phyloP scores from a whole-genome alignment of 2,329 filamentous ascomycete genomes.

The Cytospora paraplurivora region DNA sequence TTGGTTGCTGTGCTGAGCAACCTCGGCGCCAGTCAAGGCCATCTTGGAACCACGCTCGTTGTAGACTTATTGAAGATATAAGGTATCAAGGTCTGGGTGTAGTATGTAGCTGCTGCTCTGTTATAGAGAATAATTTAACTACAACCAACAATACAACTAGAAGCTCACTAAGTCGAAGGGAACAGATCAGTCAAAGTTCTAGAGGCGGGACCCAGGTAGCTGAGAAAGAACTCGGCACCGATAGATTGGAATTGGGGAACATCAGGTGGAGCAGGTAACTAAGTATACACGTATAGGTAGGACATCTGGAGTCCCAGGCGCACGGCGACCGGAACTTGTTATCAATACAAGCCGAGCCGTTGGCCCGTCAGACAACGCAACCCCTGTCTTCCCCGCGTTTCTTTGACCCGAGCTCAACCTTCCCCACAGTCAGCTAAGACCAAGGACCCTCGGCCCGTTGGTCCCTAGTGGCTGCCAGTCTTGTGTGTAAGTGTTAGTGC shows the following conservation, averaged over 20 bases:
- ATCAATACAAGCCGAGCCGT: constrained; percentile 28
- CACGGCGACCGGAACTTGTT: not conserved
- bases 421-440: constrained; percentile 10
- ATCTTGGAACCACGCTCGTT: constrained; percentile 35
- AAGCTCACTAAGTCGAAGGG: not conserved
- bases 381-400: constrained; percentile 15
- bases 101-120: not conserved
- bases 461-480: too few relatives aligned
- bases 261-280: not conserved
- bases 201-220: constrained; percentile 2
- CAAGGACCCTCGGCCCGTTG: not conserved
- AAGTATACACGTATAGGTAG: not conserved
- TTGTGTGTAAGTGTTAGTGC: too few relatives aligned
- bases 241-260: not conserved
- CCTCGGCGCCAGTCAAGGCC: constrained; percentile 54
- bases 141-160: not conserved
- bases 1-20: constrained; percentile 72
- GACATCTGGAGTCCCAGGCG: not conserved
- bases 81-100: not conserved
- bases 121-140: not conserved
- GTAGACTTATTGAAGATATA: not conserved
- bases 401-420: constrained; percentile 13
- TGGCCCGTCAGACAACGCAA: constrained; percentile 12
- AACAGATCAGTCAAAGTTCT: not conserved
- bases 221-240: constrained; percentile 22